These are phyloP conservation scores for Salix purpurea DNA, from an alignment of 345 rosid genomes.

Conservation along the genomic window DNA sequence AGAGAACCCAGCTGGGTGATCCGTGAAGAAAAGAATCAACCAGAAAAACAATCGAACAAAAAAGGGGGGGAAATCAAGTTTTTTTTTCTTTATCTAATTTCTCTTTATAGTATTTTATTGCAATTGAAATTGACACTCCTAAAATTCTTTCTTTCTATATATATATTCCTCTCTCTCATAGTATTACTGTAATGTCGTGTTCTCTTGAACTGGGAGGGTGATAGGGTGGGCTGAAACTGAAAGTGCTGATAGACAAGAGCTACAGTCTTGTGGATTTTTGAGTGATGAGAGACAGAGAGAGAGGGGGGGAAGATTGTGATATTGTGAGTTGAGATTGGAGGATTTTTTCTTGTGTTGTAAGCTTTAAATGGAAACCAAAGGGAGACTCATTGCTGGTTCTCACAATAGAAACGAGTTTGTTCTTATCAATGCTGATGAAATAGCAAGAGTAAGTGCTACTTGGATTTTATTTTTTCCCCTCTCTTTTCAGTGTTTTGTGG, in stretches of 20 bases:
- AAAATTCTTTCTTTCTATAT: conserved; percentile 3
- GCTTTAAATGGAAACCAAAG: conserved; percentile 57
- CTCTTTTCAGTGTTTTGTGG: neutral
- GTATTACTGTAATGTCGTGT: conserved; percentile 12
- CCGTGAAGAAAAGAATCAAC: conserved; percentile 40
- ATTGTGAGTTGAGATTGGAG: conserved; percentile 9
- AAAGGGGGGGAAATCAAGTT: neutral
- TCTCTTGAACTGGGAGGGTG: conserved; percentile 13
- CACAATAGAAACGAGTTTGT: conserved; percentile 87
- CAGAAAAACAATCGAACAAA: conserved; percentile 14
- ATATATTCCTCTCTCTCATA: neutral
- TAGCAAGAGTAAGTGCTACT: conserved; percentile 50
- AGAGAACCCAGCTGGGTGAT: conserved; percentile 19
- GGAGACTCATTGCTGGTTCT: conserved; percentile 86
- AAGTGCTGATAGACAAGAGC: neutral
- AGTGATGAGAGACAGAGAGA: conserved; percentile 20
- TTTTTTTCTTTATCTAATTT: neutral
- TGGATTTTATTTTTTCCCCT: neutral
- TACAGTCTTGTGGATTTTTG: conserved; percentile 17
- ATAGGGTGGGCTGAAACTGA: neutral
- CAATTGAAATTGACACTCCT: conserved; percentile 11
- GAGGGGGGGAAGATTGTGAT: neutral
- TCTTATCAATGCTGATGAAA: conserved; percentile 75
- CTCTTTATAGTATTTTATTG: neutral
- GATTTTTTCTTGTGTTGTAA: neutral